Percentiles rank a stretch among this genome's conserved stretches.
Evolutionary conservation across 2,329 filamentous ascomycete species (phyloP).

Genomic region (Pyrenophora tritici-repentis): DNA sequence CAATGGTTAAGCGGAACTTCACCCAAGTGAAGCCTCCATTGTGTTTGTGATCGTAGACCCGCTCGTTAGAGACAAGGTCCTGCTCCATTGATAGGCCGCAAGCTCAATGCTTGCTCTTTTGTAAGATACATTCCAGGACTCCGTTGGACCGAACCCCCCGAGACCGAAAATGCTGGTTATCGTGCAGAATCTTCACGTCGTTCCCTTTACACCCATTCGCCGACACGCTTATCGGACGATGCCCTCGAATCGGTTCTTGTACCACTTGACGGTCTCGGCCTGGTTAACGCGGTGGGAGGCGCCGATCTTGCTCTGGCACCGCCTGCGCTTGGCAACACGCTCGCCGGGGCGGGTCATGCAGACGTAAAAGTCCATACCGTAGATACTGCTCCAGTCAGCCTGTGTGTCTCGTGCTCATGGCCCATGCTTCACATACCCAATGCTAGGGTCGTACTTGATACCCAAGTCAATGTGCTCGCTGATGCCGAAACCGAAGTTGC

Average conservation of each 20-base stretch:
- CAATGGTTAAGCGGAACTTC: conserved; percentile 64
- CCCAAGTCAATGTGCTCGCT: conserved; percentile 99
- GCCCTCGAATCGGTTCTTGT: conserved; percentile 93
- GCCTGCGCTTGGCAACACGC: conserved; percentile 94
- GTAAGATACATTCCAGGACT: conserved; percentile 50
- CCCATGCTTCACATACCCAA: conserved; percentile 38
- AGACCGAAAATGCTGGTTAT: conserved; percentile 47
- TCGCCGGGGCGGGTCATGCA: conserved; percentile 99
- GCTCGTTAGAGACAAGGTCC: conserved; percentile 45
- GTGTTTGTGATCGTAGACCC: conserved; percentile 51
- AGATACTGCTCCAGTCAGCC: conserved; percentile 45
- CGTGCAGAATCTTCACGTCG: conserved; percentile 42
- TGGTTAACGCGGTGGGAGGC: conserved; percentile 91
- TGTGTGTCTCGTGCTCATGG: not conserved
- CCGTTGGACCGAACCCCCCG: conserved; percentile 45
- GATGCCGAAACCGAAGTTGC: conserved; percentile 97
- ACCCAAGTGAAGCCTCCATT: conserved; percentile 65
- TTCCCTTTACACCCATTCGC: conserved; percentile 29
- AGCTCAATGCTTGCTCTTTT: conserved; percentile 48
- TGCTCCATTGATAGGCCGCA: conserved; percentile 54
- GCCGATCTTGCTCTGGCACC: conserved; percentile 85
- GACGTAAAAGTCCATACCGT: conserved; percentile 99
- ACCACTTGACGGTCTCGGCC: conserved; percentile 97
- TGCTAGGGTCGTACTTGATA: conserved; percentile 71
- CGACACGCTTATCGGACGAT: conserved; percentile 85